These are phyloP conservation scores for Athelia sp. DNA, from an alignment of 1,284 basidiomycete species.

Conservation along the genomic window DNA sequence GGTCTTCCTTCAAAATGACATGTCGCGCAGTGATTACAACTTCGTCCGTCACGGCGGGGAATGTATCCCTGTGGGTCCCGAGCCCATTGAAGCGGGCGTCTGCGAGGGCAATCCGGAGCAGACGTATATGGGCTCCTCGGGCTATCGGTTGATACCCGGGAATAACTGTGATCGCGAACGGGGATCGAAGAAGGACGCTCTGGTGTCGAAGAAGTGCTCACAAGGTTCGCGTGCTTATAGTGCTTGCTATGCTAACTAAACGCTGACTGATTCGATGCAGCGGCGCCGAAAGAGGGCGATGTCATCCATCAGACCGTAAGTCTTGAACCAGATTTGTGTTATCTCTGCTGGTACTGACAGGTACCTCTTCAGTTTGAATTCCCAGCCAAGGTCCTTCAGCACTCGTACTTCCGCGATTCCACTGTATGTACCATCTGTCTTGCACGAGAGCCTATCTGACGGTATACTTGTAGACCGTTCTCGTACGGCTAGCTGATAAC, in stretches of 20 bases:
- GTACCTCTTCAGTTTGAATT: conserved; percentile 59
- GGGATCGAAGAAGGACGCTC: conserved; percentile 67
- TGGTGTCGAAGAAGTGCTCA: conserved; percentile 71
- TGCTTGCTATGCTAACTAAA: neutral
- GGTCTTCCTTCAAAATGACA: neutral
- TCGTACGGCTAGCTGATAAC: conserved; percentile 76
- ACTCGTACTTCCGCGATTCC: conserved; percentile 81
- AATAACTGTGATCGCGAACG: conserved; percentile 71
- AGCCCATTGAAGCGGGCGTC: conserved; percentile 76
- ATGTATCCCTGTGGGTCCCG: conserved; percentile 82
- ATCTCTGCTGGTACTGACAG: conserved; percentile 1
- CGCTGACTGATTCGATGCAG: conserved; percentile 25
- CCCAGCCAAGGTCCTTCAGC: conserved; percentile 63
- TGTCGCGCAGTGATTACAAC: conserved; percentile 86
- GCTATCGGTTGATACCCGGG: conserved; percentile 90
- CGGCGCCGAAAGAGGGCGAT: conserved; percentile 71
- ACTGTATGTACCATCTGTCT: conserved; percentile 36
- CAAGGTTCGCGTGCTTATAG: conserved; percentile 37
- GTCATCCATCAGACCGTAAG: conserved; percentile 65
- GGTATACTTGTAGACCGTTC: conserved; percentile 57
- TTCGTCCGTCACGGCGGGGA: conserved; percentile 67
- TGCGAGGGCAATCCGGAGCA: conserved; percentile 58
- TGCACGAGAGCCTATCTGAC: neutral
- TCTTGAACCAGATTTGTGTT: conserved; percentile 6
- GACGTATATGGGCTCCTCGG: conserved; percentile 84